Evolutionary conservation across 1,284 basidiomycete genomes (phyloP).

Genomic region (Phaffia rhodozyma): DNA sequence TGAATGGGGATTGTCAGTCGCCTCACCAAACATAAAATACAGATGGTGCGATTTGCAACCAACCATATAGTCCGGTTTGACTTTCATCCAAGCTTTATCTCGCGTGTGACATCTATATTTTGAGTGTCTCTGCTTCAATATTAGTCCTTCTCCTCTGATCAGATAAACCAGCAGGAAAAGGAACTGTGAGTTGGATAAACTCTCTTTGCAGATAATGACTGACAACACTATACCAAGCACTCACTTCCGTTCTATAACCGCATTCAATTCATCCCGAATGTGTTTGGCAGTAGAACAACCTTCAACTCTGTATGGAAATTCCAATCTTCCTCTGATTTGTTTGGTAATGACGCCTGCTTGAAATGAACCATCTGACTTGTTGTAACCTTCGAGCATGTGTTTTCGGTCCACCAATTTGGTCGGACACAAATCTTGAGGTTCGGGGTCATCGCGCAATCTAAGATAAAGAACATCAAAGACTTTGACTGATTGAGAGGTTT

Average conservation of each 20-base stretch:
- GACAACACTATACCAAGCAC: conserved; percentile 10
- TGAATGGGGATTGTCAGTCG: too few species aligned
- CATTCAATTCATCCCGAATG: conserved; percentile 62
- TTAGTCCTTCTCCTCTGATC: conserved; percentile 70
- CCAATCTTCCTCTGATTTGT: conserved; percentile 60
- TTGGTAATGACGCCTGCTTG: conserved; percentile 40
- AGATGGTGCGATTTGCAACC: conserved; percentile 69
- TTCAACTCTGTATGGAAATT: conserved; percentile 56
- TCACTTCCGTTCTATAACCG: conserved; percentile 54
- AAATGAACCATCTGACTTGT: too few species aligned
- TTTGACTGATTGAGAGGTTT: conserved; percentile 51
- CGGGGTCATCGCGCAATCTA: conserved; percentile 24
- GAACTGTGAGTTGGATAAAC: neutral
- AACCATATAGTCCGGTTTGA: conserved; percentile 91
- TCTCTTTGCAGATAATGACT: neutral
- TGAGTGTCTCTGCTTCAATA: conserved; percentile 70
- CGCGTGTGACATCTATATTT: conserved; percentile 73
- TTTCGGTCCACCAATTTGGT: too few species aligned
- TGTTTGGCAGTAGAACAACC: conserved; percentile 61
- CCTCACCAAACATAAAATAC: conserved; percentile 19
- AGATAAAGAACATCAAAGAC: conserved; percentile 84
- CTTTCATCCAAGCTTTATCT: conserved; percentile 84
- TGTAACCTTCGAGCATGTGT: too few species aligned
- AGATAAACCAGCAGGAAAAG: neutral
- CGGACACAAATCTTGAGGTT: conserved; percentile 11